Conservation (phyloP, 768 basidiomycete species). For the Naganishia vaughanmartiniae region DNA sequence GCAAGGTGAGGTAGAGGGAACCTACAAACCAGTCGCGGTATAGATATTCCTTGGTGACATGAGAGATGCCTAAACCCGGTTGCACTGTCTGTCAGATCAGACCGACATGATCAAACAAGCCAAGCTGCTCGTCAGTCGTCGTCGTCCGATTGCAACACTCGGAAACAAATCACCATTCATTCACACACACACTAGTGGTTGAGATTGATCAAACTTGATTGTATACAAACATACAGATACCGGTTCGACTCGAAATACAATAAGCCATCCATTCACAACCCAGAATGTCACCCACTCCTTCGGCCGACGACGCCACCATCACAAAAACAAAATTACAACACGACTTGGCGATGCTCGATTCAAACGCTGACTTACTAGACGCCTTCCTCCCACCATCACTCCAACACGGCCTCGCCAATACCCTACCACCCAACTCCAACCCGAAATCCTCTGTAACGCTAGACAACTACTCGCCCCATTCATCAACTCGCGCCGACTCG, state of each 20-base stretch:
- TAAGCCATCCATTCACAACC: too few species aligned
- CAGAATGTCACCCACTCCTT: background rate
- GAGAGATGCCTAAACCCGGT: background rate
- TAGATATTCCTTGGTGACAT: too few species aligned
- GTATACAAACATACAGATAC: too few species aligned
- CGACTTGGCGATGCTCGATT: constrained; percentile 1
- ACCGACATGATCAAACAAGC: too few species aligned
- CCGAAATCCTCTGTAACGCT: background rate
- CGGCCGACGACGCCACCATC: background rate
- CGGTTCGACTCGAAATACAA: too few species aligned
- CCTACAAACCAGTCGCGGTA: too few species aligned
- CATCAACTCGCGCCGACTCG: constrained; percentile 8
- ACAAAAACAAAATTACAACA: background rate
- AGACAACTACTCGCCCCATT: constrained; percentile 4
- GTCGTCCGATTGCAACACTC: constrained; percentile 9
- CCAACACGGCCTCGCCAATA: background rate
- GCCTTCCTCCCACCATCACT: constrained; percentile 13
- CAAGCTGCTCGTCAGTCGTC: background rate
- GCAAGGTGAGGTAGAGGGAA: too few species aligned
- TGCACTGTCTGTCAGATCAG: too few species aligned
- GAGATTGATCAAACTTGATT: too few species aligned
- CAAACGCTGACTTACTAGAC: constrained; percentile 1
- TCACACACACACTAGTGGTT: too few species aligned
- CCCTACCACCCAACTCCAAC: background rate
- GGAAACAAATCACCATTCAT: constrained; percentile 20